Evolutionary conservation across 768 basidiomycete species (phyloP), one percentile per base, ranked within the genome.

Genomic region (Naematelia aurantialba): DNA sequence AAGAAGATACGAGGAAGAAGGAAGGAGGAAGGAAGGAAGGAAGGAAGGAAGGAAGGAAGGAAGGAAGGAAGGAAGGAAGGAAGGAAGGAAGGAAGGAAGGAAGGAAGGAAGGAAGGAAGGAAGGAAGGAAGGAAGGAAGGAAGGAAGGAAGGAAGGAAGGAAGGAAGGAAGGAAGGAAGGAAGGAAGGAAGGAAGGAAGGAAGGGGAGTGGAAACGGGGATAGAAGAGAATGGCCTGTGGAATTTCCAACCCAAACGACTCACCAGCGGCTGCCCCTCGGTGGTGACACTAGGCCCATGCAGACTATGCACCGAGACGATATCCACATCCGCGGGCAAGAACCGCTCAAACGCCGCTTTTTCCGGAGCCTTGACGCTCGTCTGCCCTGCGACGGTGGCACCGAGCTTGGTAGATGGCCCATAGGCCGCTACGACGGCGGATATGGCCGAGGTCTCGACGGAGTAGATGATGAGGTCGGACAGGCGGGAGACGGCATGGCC

Each of bases 301-400:
- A 99, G 78, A 19, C 92, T 96, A 79, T 99, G 96, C 56, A 91
- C 84, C 0, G 92, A 96, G 47, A 97, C 83, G 67, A 99, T 92
- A 68, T 87, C 82, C 12, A 89, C 86, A 69, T 99, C 96, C 1
- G 78, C 65, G 0, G 96, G 96, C 1, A 98, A 85, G 68, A 89
- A 81, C 30, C 84, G 83, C 66, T 99, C 96, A 69, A 77, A 98
- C 0, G 96, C 93, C 1, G 76, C 82, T 63, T 83, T 85, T 74
- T 99, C 96, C 0, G 96, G 96, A 0, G 91, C 89, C 74, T 99
- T 99, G 45, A 97, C 93, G 0, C 90, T 93, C 0, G 94, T 99
- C 76, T 99, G 94, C 0, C 94, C 96, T 0, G 91, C 85, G 25
- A 99, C 93, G 45, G 94, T 84, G 1, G 96, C 91, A 17, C 89